Percentiles rank a stretch among this genome's conserved stretches.
phyloP scores from a whole-genome alignment of 345 rosid genomes.

The Abelmoschus esculentus region DNA sequence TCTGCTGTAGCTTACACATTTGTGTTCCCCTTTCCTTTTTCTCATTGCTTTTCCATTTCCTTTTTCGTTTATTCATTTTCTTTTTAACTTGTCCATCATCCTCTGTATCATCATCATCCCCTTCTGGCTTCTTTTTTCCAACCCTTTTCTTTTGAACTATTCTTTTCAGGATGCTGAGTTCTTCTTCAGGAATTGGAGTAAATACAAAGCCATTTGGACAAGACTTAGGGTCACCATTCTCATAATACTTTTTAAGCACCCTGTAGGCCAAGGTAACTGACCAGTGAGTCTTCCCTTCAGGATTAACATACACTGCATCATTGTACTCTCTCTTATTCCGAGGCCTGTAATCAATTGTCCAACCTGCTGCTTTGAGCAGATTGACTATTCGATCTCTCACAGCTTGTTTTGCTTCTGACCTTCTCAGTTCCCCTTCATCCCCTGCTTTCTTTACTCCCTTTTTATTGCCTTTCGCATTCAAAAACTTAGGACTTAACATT shows the following conservation, averaged over 20 bases:
- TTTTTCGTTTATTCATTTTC: conserved; percentile 20
- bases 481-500: not conserved
- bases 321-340: conserved; percentile 45
- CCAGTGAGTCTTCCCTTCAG: conserved; percentile 91
- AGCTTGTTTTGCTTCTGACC: conserved; percentile 34
- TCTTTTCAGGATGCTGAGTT: conserved; percentile 49
- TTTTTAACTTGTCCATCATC: conserved; percentile 20
- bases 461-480: conserved; percentile 12
- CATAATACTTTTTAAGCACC: conserved; percentile 45
- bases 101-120: not conserved
- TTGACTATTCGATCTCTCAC: conserved; percentile 64
- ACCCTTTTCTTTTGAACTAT: conserved; percentile 36
- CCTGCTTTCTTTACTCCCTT: conserved; percentile 17
- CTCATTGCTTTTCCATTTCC: conserved; percentile 1
- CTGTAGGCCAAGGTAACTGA: conserved; percentile 86
- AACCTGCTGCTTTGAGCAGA: conserved; percentile 71
- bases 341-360: conserved; percentile 78
- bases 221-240: conserved; percentile 30
- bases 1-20: conserved; percentile 39
- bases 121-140: conserved; percentile 35
- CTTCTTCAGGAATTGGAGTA: conserved; percentile 64
- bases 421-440: conserved; percentile 20
- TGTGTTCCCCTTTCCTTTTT: not conserved
- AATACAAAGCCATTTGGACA: conserved; percentile 43
- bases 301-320: conserved; percentile 92